Evolutionary conservation across 139 green algal species (phyloP).

Genomic region (Chlorella vulgaris): DNA sequence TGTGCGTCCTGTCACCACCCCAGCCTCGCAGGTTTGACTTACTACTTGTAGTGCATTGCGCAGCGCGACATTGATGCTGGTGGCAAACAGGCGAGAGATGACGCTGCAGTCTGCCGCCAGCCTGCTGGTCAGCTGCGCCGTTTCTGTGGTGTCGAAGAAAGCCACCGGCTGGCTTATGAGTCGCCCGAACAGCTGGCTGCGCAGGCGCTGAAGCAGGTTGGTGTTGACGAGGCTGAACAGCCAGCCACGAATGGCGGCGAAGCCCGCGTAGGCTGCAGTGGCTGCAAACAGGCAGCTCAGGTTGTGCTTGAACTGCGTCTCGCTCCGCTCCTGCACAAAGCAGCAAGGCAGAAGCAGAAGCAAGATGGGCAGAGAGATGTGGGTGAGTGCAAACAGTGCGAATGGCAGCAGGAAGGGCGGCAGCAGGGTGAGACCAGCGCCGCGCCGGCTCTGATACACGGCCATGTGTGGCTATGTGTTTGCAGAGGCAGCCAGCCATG

Average conservation of each 20-base stretch:
- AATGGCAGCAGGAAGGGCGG: too few species aligned
- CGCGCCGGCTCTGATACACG: too few species aligned
- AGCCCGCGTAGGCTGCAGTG: conserved; percentile 63
- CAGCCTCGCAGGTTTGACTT: too few species aligned
- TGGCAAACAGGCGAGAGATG: conserved; percentile 72
- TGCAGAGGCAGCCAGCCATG: neutral
- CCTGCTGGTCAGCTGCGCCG: conserved; percentile 66
- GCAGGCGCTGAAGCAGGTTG: conserved; percentile 69
- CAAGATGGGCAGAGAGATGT: too few species aligned
- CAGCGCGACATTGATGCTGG: conserved; percentile 85
- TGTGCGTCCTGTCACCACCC: too few species aligned
- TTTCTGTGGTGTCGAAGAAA: conserved; percentile 61
- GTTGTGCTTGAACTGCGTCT: conserved; percentile 46
- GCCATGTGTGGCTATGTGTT: neutral
- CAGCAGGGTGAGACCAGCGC: too few species aligned
- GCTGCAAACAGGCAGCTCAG: conserved; percentile 46
- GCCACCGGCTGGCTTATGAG: conserved; percentile 51
- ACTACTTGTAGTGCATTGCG: conserved; percentile 75
- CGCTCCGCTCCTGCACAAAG: neutral
- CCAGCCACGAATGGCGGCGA: conserved; percentile 68
- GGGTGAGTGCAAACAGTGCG: too few species aligned
- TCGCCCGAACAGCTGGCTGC: conserved; percentile 58
- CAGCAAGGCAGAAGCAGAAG: too few species aligned
- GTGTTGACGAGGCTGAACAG: conserved; percentile 80
- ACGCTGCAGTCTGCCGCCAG: conserved; percentile 73